These are phyloP conservation scores for Puccinia sorghi DNA, from an alignment of 1,284 basidiomycete species.

Conservation along the genomic window DNA sequence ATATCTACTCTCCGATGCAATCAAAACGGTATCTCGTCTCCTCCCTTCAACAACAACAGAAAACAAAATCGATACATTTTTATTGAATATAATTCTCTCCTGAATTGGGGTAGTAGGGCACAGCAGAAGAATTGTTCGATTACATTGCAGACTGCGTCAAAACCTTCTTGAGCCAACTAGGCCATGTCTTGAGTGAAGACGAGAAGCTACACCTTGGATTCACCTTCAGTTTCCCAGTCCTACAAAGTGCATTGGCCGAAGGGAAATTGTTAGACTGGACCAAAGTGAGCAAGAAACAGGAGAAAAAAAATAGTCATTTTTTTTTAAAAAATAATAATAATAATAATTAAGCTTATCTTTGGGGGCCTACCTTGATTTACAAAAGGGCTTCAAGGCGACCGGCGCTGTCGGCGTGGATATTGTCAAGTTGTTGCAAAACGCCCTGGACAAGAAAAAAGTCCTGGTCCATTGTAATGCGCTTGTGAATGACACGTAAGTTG, in stretches of 20 bases:
- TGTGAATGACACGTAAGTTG: slow-evolving; percentile 86
- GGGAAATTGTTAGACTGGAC: slow-evolving; percentile 94
- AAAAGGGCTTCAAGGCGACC: slow-evolving; percentile 75
- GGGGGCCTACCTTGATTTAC: not conserved
- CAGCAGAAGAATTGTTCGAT: slow-evolving; percentile 58
- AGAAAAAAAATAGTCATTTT: not conserved
- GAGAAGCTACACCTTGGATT: slow-evolving; percentile 77
- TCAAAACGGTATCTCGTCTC: slow-evolving; percentile 76
- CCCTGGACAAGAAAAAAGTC: slow-evolving; percentile 88
- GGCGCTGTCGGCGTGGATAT: slow-evolving; percentile 91
- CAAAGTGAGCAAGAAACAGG: slow-evolving; percentile 62
- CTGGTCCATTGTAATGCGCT: slow-evolving; percentile 90
- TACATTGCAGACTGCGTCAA: slow-evolving; percentile 96
- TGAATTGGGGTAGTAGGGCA: slow-evolving; percentile 15
- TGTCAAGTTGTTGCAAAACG: slow-evolving; percentile 85
- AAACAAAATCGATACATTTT: not conserved
- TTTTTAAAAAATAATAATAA: too few species aligned
- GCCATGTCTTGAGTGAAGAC: slow-evolving; percentile 59
- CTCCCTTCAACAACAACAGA: not conserved
- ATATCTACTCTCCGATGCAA: slow-evolving; percentile 82
- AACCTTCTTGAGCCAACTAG: slow-evolving; percentile 78
- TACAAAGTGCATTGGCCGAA: slow-evolving; percentile 86
- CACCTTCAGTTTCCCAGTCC: slow-evolving; percentile 96
- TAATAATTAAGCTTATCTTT: not conserved
- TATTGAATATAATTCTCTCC: not conserved